Evolutionary conservation across 345 rosid genomes (phyloP), one percentile per base, ranked within the genome.

Genomic region (Triadica sebifera): DNA sequence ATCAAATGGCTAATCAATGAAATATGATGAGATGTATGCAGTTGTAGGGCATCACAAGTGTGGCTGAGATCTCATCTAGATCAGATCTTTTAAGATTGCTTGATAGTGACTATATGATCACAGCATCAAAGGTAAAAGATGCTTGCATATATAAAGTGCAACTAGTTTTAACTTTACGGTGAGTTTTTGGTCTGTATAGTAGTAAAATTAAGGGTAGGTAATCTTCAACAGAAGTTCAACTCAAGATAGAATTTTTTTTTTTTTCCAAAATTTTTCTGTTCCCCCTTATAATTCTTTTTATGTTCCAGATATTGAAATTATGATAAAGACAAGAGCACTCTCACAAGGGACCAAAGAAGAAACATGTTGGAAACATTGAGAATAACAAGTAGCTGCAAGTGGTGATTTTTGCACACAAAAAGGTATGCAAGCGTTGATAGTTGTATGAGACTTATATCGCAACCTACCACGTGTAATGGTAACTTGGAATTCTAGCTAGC

Each of bases 51-150:
- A 52, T 16, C 24, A 20, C 10, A n/a, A 6, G 12, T 57, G 61
- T 1, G 24, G 29, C 22, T 57, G 61, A 57, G 34, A 57, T 57
- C 57, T 52, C n/a, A 1, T 0, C 57, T 3, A 52, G 57, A 52
- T 52, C 6, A 52, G 41, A 29, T 60, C 45, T 16, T 62, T 62
- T 6, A 62, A 62, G 67, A 62, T 62, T 62, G 47, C 2, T 15
- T 62, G 67, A 62, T 37, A 62, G 67, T 62, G 67, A 62, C 67
- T 38, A 37, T 2, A 38, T 62, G 12, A 62, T 62, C 46, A 37
- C 46, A 38, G 12, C 20, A 62, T 38, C 1, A 38, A 55, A 62
- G 9, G 65, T 10, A 41, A 2, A 62, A 62, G 67, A 62, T 62
- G 67, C 67, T 62, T 12, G 65, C 43, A 60, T 19, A 10, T 58